Evolutionary conservation across 2,329 filamentous ascomycete species (phyloP).

Genomic region (Seiridium cupressi): DNA sequence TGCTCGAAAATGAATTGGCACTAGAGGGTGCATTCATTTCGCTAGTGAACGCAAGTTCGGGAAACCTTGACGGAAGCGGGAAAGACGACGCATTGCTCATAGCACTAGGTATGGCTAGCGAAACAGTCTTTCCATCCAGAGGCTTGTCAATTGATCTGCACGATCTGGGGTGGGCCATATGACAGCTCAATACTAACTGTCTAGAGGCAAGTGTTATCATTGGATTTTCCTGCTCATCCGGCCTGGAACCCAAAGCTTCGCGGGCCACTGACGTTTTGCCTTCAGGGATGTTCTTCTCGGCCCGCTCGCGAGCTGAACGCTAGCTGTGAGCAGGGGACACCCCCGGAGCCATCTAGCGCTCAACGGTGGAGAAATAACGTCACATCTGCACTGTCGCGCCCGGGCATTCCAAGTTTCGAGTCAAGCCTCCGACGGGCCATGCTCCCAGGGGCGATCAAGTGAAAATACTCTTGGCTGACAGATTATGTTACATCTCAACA

Average conservation of each 20-base stretch:
- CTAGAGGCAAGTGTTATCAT: neutral
- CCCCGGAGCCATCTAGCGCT: neutral
- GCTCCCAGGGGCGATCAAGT: neutral
- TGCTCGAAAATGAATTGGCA: neutral
- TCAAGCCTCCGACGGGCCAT: neutral
- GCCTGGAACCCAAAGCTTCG: neutral
- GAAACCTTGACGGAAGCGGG: neutral
- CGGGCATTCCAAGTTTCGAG: conserved; percentile 4
- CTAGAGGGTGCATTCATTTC: neutral
- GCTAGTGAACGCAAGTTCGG: neutral
- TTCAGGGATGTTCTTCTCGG: neutral
- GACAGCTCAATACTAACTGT: neutral
- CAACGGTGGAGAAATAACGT: neutral
- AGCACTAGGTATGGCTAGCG: neutral
- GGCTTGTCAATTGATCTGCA: neutral
- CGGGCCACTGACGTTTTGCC: neutral
- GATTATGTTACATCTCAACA: too few species aligned
- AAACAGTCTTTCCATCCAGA: neutral
- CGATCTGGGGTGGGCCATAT: too few species aligned
- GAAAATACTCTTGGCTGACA: too few species aligned
- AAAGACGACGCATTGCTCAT: neutral
- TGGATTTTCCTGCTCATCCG: too few species aligned
- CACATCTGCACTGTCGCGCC: neutral
- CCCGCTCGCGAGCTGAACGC: neutral
- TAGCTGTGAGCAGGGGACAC: too few species aligned